These are phyloP conservation scores for Phytopythium sindhum DNA, from an alignment of 352 stramenopile species.

Conservation along the genomic window DNA sequence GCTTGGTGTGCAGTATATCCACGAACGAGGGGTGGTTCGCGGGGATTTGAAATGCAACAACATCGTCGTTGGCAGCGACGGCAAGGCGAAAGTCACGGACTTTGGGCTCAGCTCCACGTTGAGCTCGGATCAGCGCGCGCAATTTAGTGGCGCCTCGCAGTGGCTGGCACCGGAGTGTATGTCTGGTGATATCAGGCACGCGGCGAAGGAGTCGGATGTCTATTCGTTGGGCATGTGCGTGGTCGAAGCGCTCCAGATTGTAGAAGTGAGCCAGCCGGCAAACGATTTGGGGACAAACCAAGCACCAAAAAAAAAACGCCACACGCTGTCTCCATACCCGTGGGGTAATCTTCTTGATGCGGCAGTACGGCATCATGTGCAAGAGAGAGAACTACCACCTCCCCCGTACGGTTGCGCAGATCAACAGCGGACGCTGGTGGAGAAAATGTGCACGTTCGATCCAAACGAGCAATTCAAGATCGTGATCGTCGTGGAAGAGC, in stretches of 20 bases:
- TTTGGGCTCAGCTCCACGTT: conserved; percentile 35
- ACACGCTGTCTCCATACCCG: neutral
- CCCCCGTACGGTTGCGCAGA: neutral
- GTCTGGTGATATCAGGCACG: neutral
- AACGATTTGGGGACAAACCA: neutral
- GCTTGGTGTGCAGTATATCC: conserved; percentile 36
- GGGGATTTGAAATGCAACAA: conserved; percentile 69
- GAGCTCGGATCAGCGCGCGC: conserved; percentile 19
- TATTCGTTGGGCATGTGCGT: conserved; percentile 52
- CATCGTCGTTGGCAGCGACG: conserved; percentile 45
- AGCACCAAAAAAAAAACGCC: neutral
- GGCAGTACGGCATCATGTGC: neutral
- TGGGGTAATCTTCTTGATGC: neutral
- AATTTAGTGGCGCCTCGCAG: neutral
- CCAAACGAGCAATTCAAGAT: neutral
- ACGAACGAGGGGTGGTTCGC: conserved; percentile 29
- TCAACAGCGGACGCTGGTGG: neutral
- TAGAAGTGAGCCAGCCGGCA: too few relatives aligned
- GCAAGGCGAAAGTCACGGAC: conserved; percentile 38
- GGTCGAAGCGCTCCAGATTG: conserved; percentile 21
- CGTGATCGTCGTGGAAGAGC: neutral
- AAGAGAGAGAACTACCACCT: neutral
- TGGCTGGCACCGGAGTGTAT: conserved; percentile 33
- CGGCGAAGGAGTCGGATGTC: conserved; percentile 33
- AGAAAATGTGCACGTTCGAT: neutral